Conservation (phyloP, 2,329 filamentous ascomycete genomes). For the Colletotrichum gloeosporioides region DNA sequence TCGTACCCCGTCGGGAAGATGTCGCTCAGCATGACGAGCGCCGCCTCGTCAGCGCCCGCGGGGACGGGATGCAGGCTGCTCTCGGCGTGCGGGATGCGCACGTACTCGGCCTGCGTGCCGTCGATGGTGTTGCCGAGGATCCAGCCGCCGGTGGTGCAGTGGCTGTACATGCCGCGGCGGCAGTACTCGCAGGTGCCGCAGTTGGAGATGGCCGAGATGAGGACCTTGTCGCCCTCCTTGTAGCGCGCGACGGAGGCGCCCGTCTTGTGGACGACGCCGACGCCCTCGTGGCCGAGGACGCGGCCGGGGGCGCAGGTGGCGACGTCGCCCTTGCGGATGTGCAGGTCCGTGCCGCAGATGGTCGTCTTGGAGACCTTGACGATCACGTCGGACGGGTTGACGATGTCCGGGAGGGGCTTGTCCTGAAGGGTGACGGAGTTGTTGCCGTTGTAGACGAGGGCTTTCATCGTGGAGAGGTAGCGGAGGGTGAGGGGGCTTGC, state of each 20-base stretch:
- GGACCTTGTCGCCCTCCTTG: constrained; percentile 42
- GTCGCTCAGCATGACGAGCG: constrained; percentile 55
- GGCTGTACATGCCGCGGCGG: constrained; percentile 53
- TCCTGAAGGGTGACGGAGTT: constrained; percentile 39
- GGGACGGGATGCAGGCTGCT: constrained; percentile 69
- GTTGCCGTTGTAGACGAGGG: constrained; percentile 46
- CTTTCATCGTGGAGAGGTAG: constrained; percentile 43
- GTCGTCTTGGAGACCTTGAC: constrained; percentile 38
- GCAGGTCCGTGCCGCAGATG: constrained; percentile 40
- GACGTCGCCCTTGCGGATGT: constrained; percentile 34
- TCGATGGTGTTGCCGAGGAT: constrained; percentile 57
- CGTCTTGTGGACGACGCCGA: constrained; percentile 40
- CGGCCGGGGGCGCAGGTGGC: constrained; percentile 25
- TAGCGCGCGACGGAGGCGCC: constrained; percentile 39
- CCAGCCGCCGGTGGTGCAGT: constrained; percentile 61
- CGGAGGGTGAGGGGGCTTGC: background rate
- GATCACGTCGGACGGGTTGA: constrained; percentile 34
- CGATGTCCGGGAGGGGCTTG: constrained; percentile 31
- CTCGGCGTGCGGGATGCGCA: constrained; percentile 69
- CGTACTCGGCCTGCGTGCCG: constrained; percentile 62
- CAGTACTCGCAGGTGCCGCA: constrained; percentile 59
- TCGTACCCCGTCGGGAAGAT: constrained; percentile 61
- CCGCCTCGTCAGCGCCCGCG: constrained; percentile 45
- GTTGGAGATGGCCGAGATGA: constrained; percentile 37
- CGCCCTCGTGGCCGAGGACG: constrained; percentile 43